Conservation (phyloP, 768 basidiomycete species). For the Leccinellum luteum region DNA sequence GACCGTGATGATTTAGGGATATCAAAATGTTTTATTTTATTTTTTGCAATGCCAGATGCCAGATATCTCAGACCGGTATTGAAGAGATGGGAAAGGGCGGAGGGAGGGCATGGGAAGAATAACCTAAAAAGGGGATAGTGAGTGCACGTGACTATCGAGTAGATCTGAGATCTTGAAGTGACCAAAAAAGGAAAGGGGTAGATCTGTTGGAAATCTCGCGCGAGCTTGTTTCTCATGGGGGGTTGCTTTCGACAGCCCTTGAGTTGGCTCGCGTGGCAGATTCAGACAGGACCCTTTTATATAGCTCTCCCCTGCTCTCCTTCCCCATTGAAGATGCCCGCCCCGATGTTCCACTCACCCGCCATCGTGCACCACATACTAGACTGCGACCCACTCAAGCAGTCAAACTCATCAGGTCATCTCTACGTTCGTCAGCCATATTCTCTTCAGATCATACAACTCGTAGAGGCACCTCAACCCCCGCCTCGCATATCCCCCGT, state of each 20-base stretch:
- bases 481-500: slow-evolving; percentile 38
- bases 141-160: slow-evolving; percentile 20
- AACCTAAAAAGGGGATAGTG: slow-evolving; percentile 16
- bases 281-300: slow-evolving; percentile 11
- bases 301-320: slow-evolving; percentile 15
- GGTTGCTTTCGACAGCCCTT: slow-evolving; percentile 7
- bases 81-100: slow-evolving; percentile 16
- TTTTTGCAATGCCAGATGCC: neutral
- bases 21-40: neutral
- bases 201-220: slow-evolving; percentile 20
- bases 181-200: neutral
- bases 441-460: slow-evolving; percentile 66
- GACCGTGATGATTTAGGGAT: slow-evolving; percentile 51
- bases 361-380: slow-evolving; percentile 20
- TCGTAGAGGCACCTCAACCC: slow-evolving; percentile 62
- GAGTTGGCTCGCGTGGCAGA: slow-evolving; percentile 30
- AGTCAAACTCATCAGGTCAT: slow-evolving; percentile 33
- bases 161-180: slow-evolving; percentile 22
- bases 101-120: slow-evolving; percentile 16
- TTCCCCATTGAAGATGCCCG: slow-evolving; percentile 16
- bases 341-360: slow-evolving; percentile 26
- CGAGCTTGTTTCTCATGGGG: slow-evolving; percentile 20
- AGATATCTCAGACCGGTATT: neutral
- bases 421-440: slow-evolving; percentile 49
- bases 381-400: slow-evolving; percentile 34